Evolutionary conservation across 352 stramenopile genomes (phyloP).

Genomic region (Thraustochytrium striatum): DNA sequence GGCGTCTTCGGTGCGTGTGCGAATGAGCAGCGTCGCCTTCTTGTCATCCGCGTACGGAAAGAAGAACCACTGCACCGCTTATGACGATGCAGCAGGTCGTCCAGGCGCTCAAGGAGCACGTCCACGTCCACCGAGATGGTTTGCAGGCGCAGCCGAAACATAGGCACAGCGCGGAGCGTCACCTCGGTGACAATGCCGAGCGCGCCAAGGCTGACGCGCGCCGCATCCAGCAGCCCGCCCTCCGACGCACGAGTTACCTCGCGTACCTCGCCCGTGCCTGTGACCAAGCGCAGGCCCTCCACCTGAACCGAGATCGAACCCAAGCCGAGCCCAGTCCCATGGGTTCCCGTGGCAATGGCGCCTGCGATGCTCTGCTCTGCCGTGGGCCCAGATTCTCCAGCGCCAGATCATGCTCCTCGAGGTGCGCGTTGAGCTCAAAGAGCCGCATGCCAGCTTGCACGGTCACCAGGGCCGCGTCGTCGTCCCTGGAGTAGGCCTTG

Average conservation of each 20-base stretch:
- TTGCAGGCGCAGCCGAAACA: constrained; percentile 26
- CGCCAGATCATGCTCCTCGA: constrained; percentile 40
- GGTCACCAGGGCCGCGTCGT: constrained; percentile 10
- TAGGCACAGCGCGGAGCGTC: constrained; percentile 23
- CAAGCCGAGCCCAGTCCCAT: constrained; percentile 28
- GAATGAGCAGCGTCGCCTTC: not conserved
- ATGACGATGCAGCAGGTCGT: not conserved
- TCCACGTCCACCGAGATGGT: constrained; percentile 7
- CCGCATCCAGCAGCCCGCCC: not conserved
- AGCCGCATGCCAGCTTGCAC: constrained; percentile 49
- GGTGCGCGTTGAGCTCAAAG: constrained; percentile 32
- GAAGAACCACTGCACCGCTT: constrained; percentile 43
- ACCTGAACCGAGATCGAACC: constrained; percentile 27
- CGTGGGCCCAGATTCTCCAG: constrained; percentile 48
- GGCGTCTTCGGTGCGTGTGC: not conserved
- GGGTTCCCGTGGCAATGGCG: constrained; percentile 45
- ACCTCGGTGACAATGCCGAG: constrained; percentile 24
- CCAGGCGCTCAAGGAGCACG: not conserved
- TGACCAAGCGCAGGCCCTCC: constrained; percentile 20
- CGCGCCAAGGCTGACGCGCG: constrained; percentile 13
- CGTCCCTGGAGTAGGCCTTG: too few species aligned
- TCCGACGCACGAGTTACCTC: not conserved
- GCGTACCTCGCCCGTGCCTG: not conserved
- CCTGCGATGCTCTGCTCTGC: constrained; percentile 46
- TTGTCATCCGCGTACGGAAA: not conserved